phyloP scores from a whole-genome alignment of 441 rosid genomes.

The Croton laevigatus region DNA sequence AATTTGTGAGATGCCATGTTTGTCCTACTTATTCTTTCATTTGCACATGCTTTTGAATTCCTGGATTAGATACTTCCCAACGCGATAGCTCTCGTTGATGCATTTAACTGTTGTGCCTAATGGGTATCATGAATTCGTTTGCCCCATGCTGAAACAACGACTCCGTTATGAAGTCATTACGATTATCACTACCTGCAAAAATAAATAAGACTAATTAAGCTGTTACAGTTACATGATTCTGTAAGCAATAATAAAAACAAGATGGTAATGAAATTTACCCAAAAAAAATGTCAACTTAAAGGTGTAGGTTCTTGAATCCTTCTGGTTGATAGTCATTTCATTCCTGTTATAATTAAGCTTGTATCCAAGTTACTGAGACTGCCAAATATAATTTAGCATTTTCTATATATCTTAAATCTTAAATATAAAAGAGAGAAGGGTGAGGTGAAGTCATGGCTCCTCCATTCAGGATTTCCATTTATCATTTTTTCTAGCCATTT shows the following conservation, averaged over 20 bases:
- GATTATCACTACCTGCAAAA: too few relatives aligned
- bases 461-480: too few relatives aligned
- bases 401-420: too few relatives aligned
- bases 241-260: slow-evolving; percentile 15
- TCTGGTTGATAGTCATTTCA: background rate
- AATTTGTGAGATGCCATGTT: too few relatives aligned
- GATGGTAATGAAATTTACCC: slow-evolving; percentile 1
- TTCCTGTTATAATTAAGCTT: too few relatives aligned
- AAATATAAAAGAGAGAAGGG: too few relatives aligned
- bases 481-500: too few relatives aligned
- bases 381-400: too few relatives aligned
- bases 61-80: slow-evolving; percentile 70
- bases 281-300: slow-evolving; percentile 6
- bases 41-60: background rate
- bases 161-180: slow-evolving; percentile 62
- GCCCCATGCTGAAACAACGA: slow-evolving; percentile 79
- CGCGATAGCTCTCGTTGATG: slow-evolving; percentile 81
- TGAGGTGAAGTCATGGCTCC: too few relatives aligned
- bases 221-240: background rate
- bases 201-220: slow-evolving; percentile 53
- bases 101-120: slow-evolving; percentile 87
- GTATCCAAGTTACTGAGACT: background rate
- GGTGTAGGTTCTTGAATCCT: background rate
- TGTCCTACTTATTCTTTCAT: background rate
- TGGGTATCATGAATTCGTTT: slow-evolving; percentile 76